Conservation (phyloP, 2,329 filamentous ascomycete genomes). For the Dactylellina drechsleri region DNA sequence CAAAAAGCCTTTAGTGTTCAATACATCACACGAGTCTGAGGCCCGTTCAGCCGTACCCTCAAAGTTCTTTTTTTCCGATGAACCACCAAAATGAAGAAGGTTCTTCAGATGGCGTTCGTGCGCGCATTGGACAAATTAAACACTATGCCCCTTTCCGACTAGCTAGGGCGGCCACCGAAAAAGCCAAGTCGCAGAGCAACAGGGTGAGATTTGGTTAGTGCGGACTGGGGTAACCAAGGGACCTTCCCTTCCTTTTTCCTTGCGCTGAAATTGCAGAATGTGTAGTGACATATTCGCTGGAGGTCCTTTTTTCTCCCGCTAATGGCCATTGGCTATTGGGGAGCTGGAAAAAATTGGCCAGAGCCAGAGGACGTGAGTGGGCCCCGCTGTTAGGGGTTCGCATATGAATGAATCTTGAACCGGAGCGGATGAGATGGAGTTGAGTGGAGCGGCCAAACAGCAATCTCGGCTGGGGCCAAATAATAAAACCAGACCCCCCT, state of each 20-base stretch:
- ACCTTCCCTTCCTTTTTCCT: conserved; percentile 36
- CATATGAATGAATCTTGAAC: conserved; percentile 7
- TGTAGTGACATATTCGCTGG: not conserved
- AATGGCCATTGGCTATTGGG: conserved; percentile 11
- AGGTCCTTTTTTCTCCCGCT: not conserved
- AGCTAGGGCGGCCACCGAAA: conserved; percentile 30
- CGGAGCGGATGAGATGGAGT: no score
- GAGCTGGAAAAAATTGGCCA: not conserved
- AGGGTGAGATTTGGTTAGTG: conserved; percentile 26
- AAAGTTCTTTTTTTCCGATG: not conserved
- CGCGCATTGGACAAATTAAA: conserved; percentile 49
- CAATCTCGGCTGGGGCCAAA: conserved; percentile 51
- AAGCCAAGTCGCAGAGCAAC: conserved; percentile 46
- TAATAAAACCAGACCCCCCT: conserved; percentile 50
- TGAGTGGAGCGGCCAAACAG: conserved; percentile 22
- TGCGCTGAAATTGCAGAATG: conserved; percentile 54
- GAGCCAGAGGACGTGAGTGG: not conserved
- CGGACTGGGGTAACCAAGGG: conserved; percentile 31
- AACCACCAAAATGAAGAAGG: conserved; percentile 3
- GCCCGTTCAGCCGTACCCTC: not conserved
- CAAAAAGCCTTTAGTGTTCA: not conserved
- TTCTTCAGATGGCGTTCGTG: conserved; percentile 18
- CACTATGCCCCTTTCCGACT: conserved; percentile 39
- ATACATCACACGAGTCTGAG: not conserved
- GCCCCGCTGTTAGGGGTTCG: conserved; percentile 31